Evolutionary conservation across 75 land plant species (phyloP).

Genomic region (Chamaecyparis obtusa): DNA sequence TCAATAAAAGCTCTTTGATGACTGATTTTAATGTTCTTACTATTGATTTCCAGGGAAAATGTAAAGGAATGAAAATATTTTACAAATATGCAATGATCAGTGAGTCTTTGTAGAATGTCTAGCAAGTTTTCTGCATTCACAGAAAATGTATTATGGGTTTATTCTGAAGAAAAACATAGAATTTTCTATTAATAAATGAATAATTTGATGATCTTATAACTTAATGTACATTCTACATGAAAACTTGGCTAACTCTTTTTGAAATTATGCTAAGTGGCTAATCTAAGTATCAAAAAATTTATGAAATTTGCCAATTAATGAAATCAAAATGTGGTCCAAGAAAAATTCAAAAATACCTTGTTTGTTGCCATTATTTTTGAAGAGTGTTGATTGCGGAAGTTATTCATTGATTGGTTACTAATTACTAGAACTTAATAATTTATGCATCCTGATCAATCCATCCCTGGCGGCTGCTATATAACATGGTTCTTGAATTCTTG

Average conservation of each 20-base stretch:
- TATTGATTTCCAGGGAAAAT: background rate
- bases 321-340: no score
- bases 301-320: background rate
- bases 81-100: background rate
- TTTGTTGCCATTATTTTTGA: background rate
- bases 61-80: background rate
- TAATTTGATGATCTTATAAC: background rate
- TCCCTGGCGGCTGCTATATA: background rate
- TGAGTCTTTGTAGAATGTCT: background rate
- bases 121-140: background rate
- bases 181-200: background rate
- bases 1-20: background rate
- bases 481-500: constrained; percentile 14
- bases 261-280: background rate
- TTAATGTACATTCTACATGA: background rate
- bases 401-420: background rate
- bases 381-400: background rate
- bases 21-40: background rate
- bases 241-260: background rate
- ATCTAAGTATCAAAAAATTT: no score
- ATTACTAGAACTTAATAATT: background rate
- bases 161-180: background rate
- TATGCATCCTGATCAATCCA: no score
- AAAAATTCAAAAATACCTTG: background rate
- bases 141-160: background rate